Evolutionary conservation across 345 rosid genomes (phyloP).

Genomic region (Eucalyptus cloeziana): DNA sequence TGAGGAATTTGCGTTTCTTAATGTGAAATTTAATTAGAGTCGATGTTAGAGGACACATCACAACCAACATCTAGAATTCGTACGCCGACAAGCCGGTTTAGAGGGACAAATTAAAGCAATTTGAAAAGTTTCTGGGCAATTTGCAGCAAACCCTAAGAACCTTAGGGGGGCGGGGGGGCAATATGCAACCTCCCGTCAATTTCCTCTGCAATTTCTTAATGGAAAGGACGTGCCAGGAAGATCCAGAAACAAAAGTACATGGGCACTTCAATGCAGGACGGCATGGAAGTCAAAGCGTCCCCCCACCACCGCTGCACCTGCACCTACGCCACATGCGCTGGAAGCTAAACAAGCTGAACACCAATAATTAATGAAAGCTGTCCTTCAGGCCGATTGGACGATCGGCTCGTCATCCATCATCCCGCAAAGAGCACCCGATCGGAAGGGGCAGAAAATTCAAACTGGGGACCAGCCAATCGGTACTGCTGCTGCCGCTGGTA

Average conservation of each 20-base stretch:
- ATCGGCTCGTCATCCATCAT: neutral
- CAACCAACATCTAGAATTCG: neutral
- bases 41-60: neutral
- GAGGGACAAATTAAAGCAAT: neutral
- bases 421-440: neutral
- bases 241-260: neutral
- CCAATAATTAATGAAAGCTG: neutral
- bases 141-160: neutral
- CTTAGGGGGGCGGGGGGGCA: neutral
- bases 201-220: neutral
- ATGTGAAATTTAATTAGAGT: neutral
- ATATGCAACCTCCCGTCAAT: neutral
- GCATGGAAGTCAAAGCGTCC: neutral
- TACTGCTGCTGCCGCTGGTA: neutral
- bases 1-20: neutral
- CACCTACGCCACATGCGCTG: neutral
- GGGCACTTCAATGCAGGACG: neutral
- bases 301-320: neutral
- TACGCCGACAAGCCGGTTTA: too few relatives aligned
- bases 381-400: neutral
- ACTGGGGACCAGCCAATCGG: neutral
- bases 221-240: neutral
- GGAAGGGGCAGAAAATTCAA: neutral
- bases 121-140: neutral
- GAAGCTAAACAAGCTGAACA: neutral